Evolutionary conservation across 257 asterid genomes (phyloP).

Genomic region (Gentiana macrophylla): DNA sequence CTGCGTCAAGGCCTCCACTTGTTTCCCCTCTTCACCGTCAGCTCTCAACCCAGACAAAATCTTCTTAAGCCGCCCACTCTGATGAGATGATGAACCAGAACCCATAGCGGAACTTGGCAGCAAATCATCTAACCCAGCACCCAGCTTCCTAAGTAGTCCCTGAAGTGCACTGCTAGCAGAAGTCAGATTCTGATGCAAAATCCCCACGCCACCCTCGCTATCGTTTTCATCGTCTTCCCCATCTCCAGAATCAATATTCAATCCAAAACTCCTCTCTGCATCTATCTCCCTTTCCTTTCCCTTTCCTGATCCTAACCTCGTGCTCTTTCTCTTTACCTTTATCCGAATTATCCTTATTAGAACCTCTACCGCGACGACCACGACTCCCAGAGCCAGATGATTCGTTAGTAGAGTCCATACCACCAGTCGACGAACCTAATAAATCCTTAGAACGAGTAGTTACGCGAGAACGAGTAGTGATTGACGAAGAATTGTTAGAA

Average conservation of each 20-base stretch:
- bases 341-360: slow-evolving; percentile 46
- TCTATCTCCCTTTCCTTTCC: slow-evolving; percentile 53
- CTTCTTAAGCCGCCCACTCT: slow-evolving; percentile 84
- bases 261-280: slow-evolving; percentile 52
- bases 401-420: slow-evolving; percentile 72
- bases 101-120: slow-evolving; percentile 87
- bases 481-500: slow-evolving; percentile 20
- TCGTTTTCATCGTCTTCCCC: slow-evolving; percentile 72
- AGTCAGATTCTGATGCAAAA: slow-evolving; percentile 74
- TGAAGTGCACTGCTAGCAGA: slow-evolving; percentile 95
- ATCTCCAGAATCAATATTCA: slow-evolving; percentile 67
- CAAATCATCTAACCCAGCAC: slow-evolving; percentile 94
- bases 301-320: slow-evolving; percentile 58
- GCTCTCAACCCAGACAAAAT: slow-evolving; percentile 85
- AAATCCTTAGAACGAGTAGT: slow-evolving; percentile 33
- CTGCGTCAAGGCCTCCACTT: slow-evolving; percentile 90
- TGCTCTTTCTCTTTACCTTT: slow-evolving; percentile 96
- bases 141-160: slow-evolving; percentile 79
- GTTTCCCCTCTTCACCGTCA: slow-evolving; percentile 97
- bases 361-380: slow-evolving; percentile 75
- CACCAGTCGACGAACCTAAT: slow-evolving; percentile 24
- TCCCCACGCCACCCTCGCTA: slow-evolving; percentile 80
- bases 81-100: slow-evolving; percentile 75
- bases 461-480: slow-evolving; percentile 61
- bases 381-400: slow-evolving; percentile 72